Evolutionary conservation across 148 eudicot genomes (phyloP).

Genomic region (Dysphania ambrosioides): DNA sequence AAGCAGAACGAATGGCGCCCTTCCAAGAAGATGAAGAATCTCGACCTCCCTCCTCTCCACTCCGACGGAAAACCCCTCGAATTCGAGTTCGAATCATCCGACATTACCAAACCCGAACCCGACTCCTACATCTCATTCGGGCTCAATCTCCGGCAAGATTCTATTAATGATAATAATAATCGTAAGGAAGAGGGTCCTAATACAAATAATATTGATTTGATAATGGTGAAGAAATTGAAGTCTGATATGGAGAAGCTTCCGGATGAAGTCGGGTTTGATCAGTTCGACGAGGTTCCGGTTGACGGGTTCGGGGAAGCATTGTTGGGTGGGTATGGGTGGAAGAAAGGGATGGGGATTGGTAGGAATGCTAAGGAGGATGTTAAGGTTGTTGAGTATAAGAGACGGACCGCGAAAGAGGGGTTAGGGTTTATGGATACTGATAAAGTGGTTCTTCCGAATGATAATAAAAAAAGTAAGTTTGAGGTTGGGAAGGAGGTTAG

Average conservation of each 20-base stretch:
- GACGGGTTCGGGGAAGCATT: constrained; percentile 77
- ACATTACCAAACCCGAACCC: constrained; percentile 14
- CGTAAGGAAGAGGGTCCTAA: not conserved
- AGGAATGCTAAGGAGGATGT: constrained; percentile 68
- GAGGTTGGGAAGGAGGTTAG: constrained; percentile 50
- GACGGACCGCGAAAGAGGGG: constrained; percentile 61
- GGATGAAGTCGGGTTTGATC: constrained; percentile 54
- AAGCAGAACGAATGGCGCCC: constrained; percentile 56
- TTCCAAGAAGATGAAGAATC: constrained; percentile 58
- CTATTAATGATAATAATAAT: not conserved
- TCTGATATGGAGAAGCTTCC: constrained; percentile 58
- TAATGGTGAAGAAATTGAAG: constrained; percentile 55
- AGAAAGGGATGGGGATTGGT: constrained; percentile 79
- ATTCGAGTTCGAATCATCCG: constrained; percentile 32
- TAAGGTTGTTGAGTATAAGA: constrained; percentile 50
- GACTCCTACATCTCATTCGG: constrained; percentile 44
- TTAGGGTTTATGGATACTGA: constrained; percentile 51
- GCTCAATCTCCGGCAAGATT: constrained; percentile 46
- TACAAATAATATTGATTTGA: constrained; percentile 27
- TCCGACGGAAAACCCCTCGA: constrained; percentile 31
- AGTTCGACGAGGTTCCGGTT: constrained; percentile 61
- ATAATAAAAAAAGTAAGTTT: not conserved
- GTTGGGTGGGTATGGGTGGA: constrained; percentile 88
- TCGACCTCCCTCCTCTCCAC: constrained; percentile 41
- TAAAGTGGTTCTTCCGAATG: constrained; percentile 4